Base-by-base conservation (phyloP, 352 stramenopile genomes). In the Salisapilia sapeloensis region DNA sequence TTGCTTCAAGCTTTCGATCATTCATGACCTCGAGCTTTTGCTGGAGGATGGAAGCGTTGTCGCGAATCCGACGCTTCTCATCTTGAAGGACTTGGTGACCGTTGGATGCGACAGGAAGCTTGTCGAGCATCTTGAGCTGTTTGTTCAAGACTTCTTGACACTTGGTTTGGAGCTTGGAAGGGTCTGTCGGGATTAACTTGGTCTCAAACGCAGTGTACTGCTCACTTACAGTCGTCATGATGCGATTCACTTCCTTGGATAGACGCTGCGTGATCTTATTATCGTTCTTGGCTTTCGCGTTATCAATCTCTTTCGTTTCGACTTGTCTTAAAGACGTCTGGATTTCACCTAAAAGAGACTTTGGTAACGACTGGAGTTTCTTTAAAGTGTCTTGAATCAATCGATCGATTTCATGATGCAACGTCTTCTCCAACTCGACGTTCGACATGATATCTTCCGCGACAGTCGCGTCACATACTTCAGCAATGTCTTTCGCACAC, bases 21-120 rank as follows among this genome's bases (percentile, higher is more conserved):
- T 86, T 86, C 2, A 53, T 43, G 6, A 86, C 62, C 17, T 81
- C 61, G 7, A 86, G 41, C 28, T 74, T 77, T 33, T 83, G 66
- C 44, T 80, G 83, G 16, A 86, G 34, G 6, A 81, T 53, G 10
- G 24, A 55, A 2, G 63, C 64, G 31, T 78, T 69, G 29, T 83
- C 53, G 23, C 53, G 45, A 25, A 86, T 42, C 6, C 70, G 60
- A n/a, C 43, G 46, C 13, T 52, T 60, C 31, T 86, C 65, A 5
- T 52, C 53, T 3, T 80, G 59, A 4, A 82, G 29, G 13, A 48
- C 54, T 11, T 38, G 52, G 19, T 50, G 53, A 10, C 59, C 62
- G 11, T 82, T 49, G 19, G 72, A 48, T 5, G 56, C 53, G 9
- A 53, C 29, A 1, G 70, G 70, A 16, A 83, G 28, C 10, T 52